A percentile compares a stretch with the other conserved stretches of the same genome.
phyloP scores from a whole-genome alignment of 345 rosid species.

The Eucalyptus cloeziana region DNA sequence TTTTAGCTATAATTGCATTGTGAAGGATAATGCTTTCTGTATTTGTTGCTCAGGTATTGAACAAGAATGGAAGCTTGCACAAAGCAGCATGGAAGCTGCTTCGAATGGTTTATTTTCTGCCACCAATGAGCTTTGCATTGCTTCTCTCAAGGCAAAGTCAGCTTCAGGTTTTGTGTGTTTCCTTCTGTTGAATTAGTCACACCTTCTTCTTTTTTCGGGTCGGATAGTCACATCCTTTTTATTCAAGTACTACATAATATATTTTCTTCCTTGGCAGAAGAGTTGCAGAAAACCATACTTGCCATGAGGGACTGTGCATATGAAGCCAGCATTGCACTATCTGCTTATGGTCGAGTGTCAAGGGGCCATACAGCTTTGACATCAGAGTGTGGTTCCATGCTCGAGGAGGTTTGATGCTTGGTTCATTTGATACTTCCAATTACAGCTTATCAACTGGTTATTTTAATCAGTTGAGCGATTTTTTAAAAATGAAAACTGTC shows the following conservation, averaged over 20 bases:
- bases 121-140: conserved; percentile 58
- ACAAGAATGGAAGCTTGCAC: conserved; percentile 79
- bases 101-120: conserved; percentile 61
- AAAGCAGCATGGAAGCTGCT: conserved; percentile 79
- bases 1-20: neutral
- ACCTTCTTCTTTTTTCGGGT: neutral
- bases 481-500: neutral
- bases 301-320: conserved; percentile 86
- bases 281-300: conserved; percentile 64
- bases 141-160: conserved; percentile 72
- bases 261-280: conserved; percentile 34
- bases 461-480: neutral
- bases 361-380: conserved; percentile 88
- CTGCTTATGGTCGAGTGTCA: conserved; percentile 64
- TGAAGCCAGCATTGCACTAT: conserved; percentile 66
- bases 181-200: neutral
- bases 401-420: conserved; percentile 50
- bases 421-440: neutral
- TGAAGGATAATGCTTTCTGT: neutral
- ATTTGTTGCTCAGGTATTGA: conserved; percentile 40
- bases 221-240: neutral
- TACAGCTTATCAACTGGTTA: neutral
- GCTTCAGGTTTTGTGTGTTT: conserved; percentile 56
- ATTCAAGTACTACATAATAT: neutral
- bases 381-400: conserved; percentile 92